These are phyloP conservation scores for Taphrina betulina DNA, from an alignment of 1,139 yeast species.

Conservation along the genomic window DNA sequence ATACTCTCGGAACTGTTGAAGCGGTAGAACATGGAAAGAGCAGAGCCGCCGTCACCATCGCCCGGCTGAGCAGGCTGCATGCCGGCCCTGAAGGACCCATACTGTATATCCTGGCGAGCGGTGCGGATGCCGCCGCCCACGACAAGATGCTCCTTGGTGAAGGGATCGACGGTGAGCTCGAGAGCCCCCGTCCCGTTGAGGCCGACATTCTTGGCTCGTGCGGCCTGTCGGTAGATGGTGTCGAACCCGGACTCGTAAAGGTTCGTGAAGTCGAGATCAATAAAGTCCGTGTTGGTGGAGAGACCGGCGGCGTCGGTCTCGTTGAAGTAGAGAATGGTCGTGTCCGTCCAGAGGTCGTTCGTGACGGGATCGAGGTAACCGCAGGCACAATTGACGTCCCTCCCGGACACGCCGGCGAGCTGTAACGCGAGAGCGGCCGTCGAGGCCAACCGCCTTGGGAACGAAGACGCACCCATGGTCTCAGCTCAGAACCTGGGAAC, in stretches of 20 bases:
- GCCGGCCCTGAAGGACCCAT: conserved; percentile 24
- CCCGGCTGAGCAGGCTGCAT: conserved; percentile 22
- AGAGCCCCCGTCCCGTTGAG: conserved; percentile 16
- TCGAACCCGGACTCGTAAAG: conserved; percentile 18
- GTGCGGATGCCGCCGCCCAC: conserved; percentile 30
- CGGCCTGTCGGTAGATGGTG: conserved; percentile 21
- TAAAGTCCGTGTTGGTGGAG: conserved; percentile 12
- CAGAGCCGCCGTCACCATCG: not conserved
- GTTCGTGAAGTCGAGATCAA: conserved; percentile 14
- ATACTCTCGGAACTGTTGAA: conserved; percentile 21
- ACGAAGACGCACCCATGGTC: too few species aligned
- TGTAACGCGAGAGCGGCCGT: too few species aligned
- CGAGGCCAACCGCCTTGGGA: too few species aligned
- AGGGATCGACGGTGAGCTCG: conserved; percentile 14
- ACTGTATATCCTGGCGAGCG: conserved; percentile 29
- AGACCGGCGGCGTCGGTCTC: conserved; percentile 17
- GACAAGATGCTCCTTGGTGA: conserved; percentile 12
- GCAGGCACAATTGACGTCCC: conserved; percentile 26
- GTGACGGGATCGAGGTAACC: conserved; percentile 30
- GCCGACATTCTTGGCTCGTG: conserved; percentile 8
- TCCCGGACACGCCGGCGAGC: not conserved
- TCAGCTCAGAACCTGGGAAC: too few species aligned
- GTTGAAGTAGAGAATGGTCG: conserved; percentile 30
- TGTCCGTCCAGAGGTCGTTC: conserved; percentile 24
- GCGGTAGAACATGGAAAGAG: conserved; percentile 27